Base-by-base conservation (phyloP, 2,329 filamentous ascomycete species). In the Fusarium lateritium region DNA sequence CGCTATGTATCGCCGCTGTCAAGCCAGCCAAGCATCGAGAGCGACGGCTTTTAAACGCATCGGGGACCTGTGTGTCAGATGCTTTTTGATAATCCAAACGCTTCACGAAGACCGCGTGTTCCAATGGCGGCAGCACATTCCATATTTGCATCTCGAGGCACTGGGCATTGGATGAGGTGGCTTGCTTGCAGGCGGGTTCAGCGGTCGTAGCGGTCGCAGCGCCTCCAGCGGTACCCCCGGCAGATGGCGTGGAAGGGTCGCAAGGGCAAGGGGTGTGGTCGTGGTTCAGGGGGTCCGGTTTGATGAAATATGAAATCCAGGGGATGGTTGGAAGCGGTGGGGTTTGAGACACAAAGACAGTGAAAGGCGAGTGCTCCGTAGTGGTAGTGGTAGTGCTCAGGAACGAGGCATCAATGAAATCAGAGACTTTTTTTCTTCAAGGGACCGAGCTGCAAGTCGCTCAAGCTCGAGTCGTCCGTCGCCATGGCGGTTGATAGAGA, bases 131-230 rank as follows among this genome's bases (percentile, higher is more conserved):
- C 62, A 68, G 47, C 49, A 52, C 70, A 77, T 77, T 77, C 74
- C 75, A 67, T 63, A 51, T 24, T 54, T 46, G 54, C 61, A 62
- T n/a, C 36, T 51, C 28, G 47, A 62, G 42, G 64, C 57, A 77
- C 74, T 75, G 76, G 70, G 64, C 56, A 77, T 75, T 75, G 76
- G 70, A 61, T 67, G 70, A 65, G 60, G 58, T 72, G 72, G 71
- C 71, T 71, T 73, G 72, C 47, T 63, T 67, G 59, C 58, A 66
- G 62, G 62, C 62, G 61, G 58, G 70, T 70, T 64, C 67, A 69
- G 68, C 67, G 68, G 63, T 62, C 49, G 62, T 67, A 69, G 65
- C 69, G 71, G 61, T 66, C 60, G 51, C 62, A 74, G 67, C 67
- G 70, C 54, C 70, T 67, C 59, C 51, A 64, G 61, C 55, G 52